These are phyloP conservation scores for Trichoderma aggressivum DNA, from an alignment of 2,329 filamentous ascomycete species.

Conservation along the genomic window DNA sequence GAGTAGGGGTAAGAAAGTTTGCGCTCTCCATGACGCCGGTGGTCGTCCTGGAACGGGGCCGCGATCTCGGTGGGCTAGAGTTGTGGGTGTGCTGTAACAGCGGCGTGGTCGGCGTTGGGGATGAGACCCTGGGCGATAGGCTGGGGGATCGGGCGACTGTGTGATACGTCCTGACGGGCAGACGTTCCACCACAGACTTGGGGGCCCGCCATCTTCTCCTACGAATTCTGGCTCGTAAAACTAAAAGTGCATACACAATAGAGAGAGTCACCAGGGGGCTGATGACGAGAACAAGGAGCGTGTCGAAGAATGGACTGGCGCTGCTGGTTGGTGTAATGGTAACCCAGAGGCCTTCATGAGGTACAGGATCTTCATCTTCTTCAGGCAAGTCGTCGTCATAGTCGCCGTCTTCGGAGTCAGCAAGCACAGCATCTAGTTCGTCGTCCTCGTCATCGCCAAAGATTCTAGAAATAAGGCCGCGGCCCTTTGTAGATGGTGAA, in stretches of 20 bases:
- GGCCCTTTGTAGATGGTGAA: slow-evolving; percentile 33
- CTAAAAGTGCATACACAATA: slow-evolving; percentile 83
- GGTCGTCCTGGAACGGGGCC: slow-evolving; percentile 63
- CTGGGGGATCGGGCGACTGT: slow-evolving; percentile 65
- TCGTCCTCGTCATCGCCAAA: slow-evolving; percentile 43
- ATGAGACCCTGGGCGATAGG: slow-evolving; percentile 56
- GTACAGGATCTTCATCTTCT: slow-evolving; percentile 25
- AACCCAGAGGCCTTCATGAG: slow-evolving; percentile 82
- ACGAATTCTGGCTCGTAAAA: slow-evolving; percentile 84
- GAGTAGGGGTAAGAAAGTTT: slow-evolving; percentile 43
- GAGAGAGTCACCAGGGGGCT: slow-evolving; percentile 90
- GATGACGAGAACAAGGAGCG: slow-evolving; percentile 90
- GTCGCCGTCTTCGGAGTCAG: slow-evolving; percentile 26
- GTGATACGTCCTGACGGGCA: slow-evolving; percentile 95
- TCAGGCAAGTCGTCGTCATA: slow-evolving; percentile 22
- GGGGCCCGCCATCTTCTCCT: slow-evolving; percentile 93
- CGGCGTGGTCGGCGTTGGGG: slow-evolving; percentile 74
- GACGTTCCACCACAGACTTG: slow-evolving; percentile 88
- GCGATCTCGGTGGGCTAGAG: slow-evolving; percentile 46
- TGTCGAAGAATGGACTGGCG: slow-evolving; percentile 92
- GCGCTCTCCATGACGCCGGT: slow-evolving; percentile 56
- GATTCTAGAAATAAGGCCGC: slow-evolving; percentile 46
- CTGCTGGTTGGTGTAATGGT: slow-evolving; percentile 89
- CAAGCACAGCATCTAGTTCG: slow-evolving; percentile 23
- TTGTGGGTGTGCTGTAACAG: slow-evolving; percentile 61